Base-by-base conservation (phyloP, 202 grass and related monocot species). In the Thinopyrum obtusiflorum region DNA sequence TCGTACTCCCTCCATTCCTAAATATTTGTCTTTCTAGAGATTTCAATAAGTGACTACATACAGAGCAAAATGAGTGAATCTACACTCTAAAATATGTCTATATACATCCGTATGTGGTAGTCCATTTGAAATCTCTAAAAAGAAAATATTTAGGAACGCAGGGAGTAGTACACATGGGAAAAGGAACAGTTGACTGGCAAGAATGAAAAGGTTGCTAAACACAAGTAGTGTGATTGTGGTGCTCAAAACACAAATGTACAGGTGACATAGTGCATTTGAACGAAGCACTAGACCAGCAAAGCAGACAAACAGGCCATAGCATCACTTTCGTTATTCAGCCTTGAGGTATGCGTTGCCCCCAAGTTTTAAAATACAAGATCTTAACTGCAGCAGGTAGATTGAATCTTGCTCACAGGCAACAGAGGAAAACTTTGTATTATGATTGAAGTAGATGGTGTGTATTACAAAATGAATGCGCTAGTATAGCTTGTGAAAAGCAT, bases 271-370 rank as follows among this genome's bases (percentile, higher is more conserved):
- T 13, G 4, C 59, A 80, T 57, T 51, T 61, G 68, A 81, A 80
- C 60, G 47, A 11, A 80, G 73, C 37, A 29, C 24, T 73, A 61
- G 11, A 83, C 35, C 31, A 61, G 73, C 68, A 57, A 87, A 84
- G 77, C 51, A 70, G 62, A 70, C 6, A 71, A 76, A 26, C 68
- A 84, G 40, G 13, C 13, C 28, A 82, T 71, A 23, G 11, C 24
- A 87, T 75, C 27, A 24, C 53, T 75, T 79, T 68, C 37, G 21
- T 20, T 80, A 68, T 75, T 49, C 49, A 73, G 47, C 21, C 35
- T 79, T 12, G 26, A 82, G 37, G 11, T 63, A 29, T 55, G 51
- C 2, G 7, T 28, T 18, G 24, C 17, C 39, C 18, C 6, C 20
- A 20, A 35, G 24, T 2, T 25, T 64, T 11, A 40, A 26, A 61